These are phyloP conservation scores for Teunomyces lycoperdinae DNA, from an alignment of 805 yeast species.

Conservation along the genomic window DNA sequence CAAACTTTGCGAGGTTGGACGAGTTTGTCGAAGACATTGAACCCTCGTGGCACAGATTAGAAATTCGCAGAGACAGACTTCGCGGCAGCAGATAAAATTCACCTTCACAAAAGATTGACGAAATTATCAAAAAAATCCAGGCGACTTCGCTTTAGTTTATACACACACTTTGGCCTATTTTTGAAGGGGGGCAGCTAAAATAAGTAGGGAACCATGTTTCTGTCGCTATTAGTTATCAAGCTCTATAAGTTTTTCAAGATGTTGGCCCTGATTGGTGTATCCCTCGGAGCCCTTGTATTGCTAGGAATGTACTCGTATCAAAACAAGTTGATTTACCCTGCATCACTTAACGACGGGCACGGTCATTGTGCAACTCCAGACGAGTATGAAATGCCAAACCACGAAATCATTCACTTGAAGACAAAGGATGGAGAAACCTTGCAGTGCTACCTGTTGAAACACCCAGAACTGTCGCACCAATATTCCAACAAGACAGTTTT, in stretches of 20 bases:
- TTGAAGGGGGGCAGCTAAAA: too few relatives aligned
- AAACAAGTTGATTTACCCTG: constrained; percentile 73
- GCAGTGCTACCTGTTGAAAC: constrained; percentile 61
- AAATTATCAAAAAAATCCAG: not conserved
- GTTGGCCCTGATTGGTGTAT: constrained; percentile 39
- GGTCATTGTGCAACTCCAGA: constrained; percentile 76
- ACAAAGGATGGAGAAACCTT: constrained; percentile 72
- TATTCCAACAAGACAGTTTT: constrained; percentile 67
- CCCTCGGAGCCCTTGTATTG: constrained; percentile 45
- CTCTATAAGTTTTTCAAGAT: constrained; percentile 20
- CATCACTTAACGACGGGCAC: constrained; percentile 73
- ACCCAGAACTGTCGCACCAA: constrained; percentile 34
- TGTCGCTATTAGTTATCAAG: constrained; percentile 9
- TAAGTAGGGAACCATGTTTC: not conserved
- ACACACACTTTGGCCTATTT: too few relatives aligned
- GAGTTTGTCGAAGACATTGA: constrained; percentile 7
- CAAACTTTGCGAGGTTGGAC: constrained; percentile 46
- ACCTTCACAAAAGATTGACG: not conserved
- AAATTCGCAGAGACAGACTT: not conserved
- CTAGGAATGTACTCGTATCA: constrained; percentile 62
- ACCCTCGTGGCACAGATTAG: not conserved
- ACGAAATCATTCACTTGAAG: constrained; percentile 53
- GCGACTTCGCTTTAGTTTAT: too few relatives aligned
- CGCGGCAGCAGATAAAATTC: not conserved
- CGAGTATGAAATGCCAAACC: constrained; percentile 54